Evolutionary conservation across 2,329 filamentous ascomycete species (phyloP).

Genomic region (Trichoderma sp.): DNA sequence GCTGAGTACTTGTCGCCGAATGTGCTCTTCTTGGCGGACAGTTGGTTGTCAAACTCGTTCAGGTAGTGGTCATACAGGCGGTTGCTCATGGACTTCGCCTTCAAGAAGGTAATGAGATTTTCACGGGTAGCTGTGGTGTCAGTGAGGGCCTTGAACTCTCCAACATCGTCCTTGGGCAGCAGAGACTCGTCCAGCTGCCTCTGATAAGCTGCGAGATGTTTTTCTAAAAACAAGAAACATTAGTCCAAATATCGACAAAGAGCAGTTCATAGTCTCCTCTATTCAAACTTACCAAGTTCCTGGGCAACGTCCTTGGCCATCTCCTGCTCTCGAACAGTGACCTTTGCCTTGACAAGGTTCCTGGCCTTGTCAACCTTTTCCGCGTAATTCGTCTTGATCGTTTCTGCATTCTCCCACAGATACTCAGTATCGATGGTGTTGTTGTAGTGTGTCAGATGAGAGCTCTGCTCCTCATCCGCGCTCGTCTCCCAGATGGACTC

Average conservation of each 20-base stretch:
- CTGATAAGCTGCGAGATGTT: neutral
- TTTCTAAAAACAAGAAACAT: neutral
- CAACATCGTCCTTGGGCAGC: constrained; percentile 8
- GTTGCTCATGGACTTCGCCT: constrained; percentile 9
- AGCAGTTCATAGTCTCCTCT: neutral
- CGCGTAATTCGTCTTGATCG: constrained; percentile 1
- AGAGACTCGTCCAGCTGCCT: constrained; percentile 15
- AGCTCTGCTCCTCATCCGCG: constrained; percentile 11
- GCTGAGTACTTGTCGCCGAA: constrained; percentile 4
- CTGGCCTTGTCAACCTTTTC: constrained; percentile 7
- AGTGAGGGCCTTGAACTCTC: constrained; percentile 11
- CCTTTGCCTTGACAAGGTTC: neutral
- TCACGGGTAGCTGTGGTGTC: neutral
- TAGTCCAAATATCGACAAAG: neutral
- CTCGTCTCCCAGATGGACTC: constrained; percentile 12
- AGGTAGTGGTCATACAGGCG: constrained; percentile 11
- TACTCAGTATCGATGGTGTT: constrained; percentile 17
- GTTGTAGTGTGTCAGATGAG: constrained; percentile 1
- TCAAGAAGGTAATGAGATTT: neutral
- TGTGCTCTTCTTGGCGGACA: constrained; percentile 5
- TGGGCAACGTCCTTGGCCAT: constrained; percentile 2
- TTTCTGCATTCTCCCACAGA: constrained; percentile 9
- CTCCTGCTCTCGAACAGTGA: neutral
- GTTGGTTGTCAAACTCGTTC: constrained; percentile 13
- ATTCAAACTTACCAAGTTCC: neutral